Percentiles rank a stretch among this genome's conserved stretches.
These are phyloP conservation scores for Lipomyces japonicus DNA, from an alignment of 805 yeast species.

Conservation along the genomic window DNA sequence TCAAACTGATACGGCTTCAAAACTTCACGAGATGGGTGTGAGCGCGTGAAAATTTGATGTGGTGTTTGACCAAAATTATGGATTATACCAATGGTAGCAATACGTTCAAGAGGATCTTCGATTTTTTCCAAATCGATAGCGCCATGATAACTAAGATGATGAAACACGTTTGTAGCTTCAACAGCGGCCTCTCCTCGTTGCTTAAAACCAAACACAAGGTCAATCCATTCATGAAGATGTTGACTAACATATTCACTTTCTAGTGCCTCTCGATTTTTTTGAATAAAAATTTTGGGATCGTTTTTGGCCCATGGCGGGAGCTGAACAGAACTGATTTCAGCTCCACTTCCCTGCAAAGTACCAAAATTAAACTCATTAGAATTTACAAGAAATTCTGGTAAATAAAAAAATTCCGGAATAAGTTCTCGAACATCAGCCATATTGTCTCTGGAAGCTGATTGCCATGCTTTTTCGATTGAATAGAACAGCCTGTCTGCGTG, in stretches of 20 bases:
- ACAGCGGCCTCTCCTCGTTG: constrained; percentile 72
- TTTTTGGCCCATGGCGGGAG: constrained; percentile 82
- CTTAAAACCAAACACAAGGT: constrained; percentile 73
- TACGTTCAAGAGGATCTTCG: constrained; percentile 65
- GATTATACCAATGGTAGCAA: constrained; percentile 76
- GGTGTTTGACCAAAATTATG: constrained; percentile 95
- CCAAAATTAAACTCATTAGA: constrained; percentile 70
- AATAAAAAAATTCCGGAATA: constrained; percentile 78
- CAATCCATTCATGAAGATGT: constrained; percentile 79
- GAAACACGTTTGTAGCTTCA: constrained; percentile 69
- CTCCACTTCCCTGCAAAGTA: constrained; percentile 53
- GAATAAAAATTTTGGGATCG: constrained; percentile 69
- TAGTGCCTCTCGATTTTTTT: constrained; percentile 73
- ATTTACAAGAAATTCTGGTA: constrained; percentile 74
- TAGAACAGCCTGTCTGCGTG: constrained; percentile 80
- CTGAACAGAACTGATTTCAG: constrained; percentile 54
- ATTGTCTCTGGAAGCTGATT: constrained; percentile 70
- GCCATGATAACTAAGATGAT: constrained; percentile 79
- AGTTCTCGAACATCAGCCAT: constrained; percentile 86
- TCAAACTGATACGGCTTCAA: constrained; percentile 17
- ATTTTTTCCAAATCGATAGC: constrained; percentile 73
- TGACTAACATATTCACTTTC: constrained; percentile 78
- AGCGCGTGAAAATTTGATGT: constrained; percentile 58
- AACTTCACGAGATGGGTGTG: constrained; percentile 56
- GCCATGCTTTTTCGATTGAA: constrained; percentile 76